These are phyloP conservation scores for Fusarium buxicola DNA, from an alignment of 2,329 filamentous ascomycete genomes.

Conservation along the genomic window DNA sequence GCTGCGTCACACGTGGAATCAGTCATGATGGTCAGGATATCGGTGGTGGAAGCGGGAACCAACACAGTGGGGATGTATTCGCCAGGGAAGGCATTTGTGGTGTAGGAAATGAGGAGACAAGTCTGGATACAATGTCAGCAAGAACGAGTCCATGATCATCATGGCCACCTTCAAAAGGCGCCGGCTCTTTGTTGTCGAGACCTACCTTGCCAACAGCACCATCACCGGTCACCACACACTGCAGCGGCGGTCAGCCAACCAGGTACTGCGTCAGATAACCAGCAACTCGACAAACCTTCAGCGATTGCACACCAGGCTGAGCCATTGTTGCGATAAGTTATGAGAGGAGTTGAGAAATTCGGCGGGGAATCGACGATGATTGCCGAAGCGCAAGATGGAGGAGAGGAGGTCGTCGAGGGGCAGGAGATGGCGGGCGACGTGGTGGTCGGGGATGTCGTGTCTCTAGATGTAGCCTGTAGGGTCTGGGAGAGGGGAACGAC, in stretches of 20 bases:
- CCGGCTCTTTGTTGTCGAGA: conserved; percentile 16
- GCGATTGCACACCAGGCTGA: conserved; percentile 85
- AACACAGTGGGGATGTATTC: conserved; percentile 99
- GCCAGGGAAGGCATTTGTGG: conserved; percentile 99
- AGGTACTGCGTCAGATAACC: conserved; percentile 33
- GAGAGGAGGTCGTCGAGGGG: conserved; percentile 17
- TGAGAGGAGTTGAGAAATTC: conserved; percentile 13
- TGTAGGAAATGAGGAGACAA: conserved; percentile 99
- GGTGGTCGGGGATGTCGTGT: conserved; percentile 23
- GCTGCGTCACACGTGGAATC: conserved; percentile 58
- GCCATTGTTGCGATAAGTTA: conserved; percentile 66
- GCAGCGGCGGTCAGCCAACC: conserved; percentile 48
- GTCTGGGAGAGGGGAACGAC: conserved; percentile 23
- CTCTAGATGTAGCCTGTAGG: conserved; percentile 23
- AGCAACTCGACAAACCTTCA: conserved; percentile 75
- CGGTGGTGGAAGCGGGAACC: conserved; percentile 52
- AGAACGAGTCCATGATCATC: conserved; percentile 16
- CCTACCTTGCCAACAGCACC: conserved; percentile 97
- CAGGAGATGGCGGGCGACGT: conserved; percentile 27
- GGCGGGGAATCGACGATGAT: conserved; percentile 6
- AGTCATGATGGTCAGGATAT: conserved; percentile 1
- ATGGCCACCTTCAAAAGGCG: conserved; percentile 3
- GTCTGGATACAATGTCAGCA: conserved; percentile 70
- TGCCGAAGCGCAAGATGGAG: conserved; percentile 19
- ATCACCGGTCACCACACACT: conserved; percentile 99